Percentiles rank a stretch among this genome's conserved stretches.
Evolutionary conservation across 2,329 filamentous ascomycete genomes (phyloP).

Genomic region (Davidsoniella australis): DNA sequence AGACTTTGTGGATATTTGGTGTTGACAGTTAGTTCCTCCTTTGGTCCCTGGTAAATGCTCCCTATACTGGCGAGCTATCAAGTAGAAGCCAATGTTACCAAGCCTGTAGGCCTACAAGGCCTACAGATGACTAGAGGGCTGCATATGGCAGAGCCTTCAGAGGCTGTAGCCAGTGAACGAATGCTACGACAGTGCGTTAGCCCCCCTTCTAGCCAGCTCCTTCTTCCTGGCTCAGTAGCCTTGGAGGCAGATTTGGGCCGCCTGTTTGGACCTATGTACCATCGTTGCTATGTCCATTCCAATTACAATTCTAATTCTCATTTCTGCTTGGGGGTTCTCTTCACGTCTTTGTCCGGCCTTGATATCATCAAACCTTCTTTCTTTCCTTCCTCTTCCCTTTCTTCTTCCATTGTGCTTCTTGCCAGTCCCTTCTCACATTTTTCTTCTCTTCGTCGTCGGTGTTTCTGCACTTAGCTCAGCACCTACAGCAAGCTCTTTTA

Average conservation of each 20-base stretch:
- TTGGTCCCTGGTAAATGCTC: too few species aligned
- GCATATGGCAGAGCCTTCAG: too few species aligned
- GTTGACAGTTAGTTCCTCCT: too few species aligned
- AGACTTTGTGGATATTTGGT: too few species aligned
- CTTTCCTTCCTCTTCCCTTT: conserved; percentile 4
- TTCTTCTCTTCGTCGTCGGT: conserved; percentile 9
- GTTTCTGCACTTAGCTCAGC: conserved; percentile 4
- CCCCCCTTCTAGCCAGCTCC: too few species aligned
- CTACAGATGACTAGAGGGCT: too few species aligned
- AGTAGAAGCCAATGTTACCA: too few species aligned
- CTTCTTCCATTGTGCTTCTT: conserved; percentile 3
- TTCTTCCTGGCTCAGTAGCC: too few species aligned
- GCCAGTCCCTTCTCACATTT: neutral
- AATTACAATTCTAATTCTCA: neutral
- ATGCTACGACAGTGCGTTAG: too few species aligned
- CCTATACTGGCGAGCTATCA: too few species aligned
- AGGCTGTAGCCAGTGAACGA: too few species aligned
- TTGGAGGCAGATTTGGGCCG: neutral
- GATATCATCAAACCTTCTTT: conserved; percentile 10
- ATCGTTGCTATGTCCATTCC: neutral
- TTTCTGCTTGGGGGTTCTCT: neutral
- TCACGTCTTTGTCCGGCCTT: neutral
- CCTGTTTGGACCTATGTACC: neutral
- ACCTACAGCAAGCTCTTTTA: conserved; percentile 8
- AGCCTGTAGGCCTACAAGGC: too few species aligned